A percentile compares a stretch with the other conserved stretches of the same genome.
phyloP scores from a whole-genome alignment of 1,139 yeast genomes.

The Taphrina communis region DNA sequence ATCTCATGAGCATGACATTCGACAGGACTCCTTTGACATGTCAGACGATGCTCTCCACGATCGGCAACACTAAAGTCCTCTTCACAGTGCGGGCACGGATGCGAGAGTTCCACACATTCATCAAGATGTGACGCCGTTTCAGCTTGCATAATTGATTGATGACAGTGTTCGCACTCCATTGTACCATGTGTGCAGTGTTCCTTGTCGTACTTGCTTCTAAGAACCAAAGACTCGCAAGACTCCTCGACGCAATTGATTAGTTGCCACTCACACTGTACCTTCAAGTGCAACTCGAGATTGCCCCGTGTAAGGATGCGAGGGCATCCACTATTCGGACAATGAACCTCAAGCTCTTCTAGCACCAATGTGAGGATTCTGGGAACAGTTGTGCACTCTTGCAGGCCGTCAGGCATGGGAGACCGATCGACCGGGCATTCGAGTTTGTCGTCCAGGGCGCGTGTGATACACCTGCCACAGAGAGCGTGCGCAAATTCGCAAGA shows the following conservation, averaged over 20 bases:
- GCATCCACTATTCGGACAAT: constrained; percentile 32
- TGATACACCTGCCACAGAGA: constrained; percentile 30
- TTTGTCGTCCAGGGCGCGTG: constrained; percentile 25
- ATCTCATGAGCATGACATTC: constrained; percentile 3
- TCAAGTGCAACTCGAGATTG: constrained; percentile 20
- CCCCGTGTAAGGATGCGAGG: constrained; percentile 10
- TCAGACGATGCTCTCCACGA: constrained; percentile 3
- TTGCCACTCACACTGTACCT: constrained; percentile 14
- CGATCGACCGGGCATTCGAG: constrained; percentile 38
- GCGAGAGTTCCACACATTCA: constrained; percentile 32
- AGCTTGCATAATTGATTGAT: constrained; percentile 13
- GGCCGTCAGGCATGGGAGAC: constrained; percentile 25
- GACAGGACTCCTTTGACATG: constrained; percentile 5
- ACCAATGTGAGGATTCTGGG: constrained; percentile 12
- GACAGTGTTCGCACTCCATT: constrained; percentile 31
- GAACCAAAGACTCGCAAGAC: constrained; percentile 7
- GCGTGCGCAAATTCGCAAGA: constrained; percentile 25
- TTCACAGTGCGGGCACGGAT: constrained; percentile 16
- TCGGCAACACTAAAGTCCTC: constrained; percentile 19
- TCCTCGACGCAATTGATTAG: constrained; percentile 11
- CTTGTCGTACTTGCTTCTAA: not conserved
- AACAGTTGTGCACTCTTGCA: constrained; percentile 24
- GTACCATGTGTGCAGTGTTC: constrained; percentile 10
- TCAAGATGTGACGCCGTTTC: constrained; percentile 20
- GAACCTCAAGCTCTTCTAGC: constrained; percentile 26